These are phyloP conservation scores for Psilocybe sp. DNA, from an alignment of 768 basidiomycete genomes.

Conservation along the genomic window DNA sequence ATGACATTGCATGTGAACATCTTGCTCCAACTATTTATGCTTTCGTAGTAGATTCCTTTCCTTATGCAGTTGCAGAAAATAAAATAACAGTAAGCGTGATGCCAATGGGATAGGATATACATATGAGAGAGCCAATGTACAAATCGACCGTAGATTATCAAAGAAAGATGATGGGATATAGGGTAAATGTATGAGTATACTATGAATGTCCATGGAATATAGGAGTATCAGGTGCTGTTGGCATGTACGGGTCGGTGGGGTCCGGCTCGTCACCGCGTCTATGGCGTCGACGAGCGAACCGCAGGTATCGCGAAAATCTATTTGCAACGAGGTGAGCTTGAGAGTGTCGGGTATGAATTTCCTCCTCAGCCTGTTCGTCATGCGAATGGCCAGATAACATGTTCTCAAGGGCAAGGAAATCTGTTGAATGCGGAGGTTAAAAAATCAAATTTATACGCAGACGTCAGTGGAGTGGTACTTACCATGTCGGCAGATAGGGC, in stretches of 20 bases:
- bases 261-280: slow-evolving; percentile 26
- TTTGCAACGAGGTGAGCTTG: slow-evolving; percentile 11
- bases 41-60: too few species aligned
- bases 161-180: background rate
- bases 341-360: slow-evolving; percentile 1
- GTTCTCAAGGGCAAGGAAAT: slow-evolving; percentile 61
- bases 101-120: background rate
- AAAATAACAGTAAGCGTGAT: too few species aligned
- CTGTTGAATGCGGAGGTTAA: slow-evolving; percentile 24
- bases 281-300: slow-evolving; percentile 43
- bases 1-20: too few species aligned
- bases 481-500: slow-evolving; percentile 93
- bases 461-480: slow-evolving; percentile 14
- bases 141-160: background rate
- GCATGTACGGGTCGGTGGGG: slow-evolving; percentile 31
- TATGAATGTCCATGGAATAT: slow-evolving; percentile 20
- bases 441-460: background rate
- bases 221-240: slow-evolving; percentile 26
- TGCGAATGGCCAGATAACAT: slow-evolving; percentile 38
- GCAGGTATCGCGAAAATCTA: slow-evolving; percentile 56
- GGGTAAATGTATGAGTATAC: background rate
- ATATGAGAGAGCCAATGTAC: background rate
- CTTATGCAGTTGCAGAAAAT: too few species aligned
- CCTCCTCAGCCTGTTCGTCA: slow-evolving; percentile 18
- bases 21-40: too few species aligned